Base-by-base conservation (phyloP, 352 stramenopile species). In the Elongisporangium anandrum region DNA sequence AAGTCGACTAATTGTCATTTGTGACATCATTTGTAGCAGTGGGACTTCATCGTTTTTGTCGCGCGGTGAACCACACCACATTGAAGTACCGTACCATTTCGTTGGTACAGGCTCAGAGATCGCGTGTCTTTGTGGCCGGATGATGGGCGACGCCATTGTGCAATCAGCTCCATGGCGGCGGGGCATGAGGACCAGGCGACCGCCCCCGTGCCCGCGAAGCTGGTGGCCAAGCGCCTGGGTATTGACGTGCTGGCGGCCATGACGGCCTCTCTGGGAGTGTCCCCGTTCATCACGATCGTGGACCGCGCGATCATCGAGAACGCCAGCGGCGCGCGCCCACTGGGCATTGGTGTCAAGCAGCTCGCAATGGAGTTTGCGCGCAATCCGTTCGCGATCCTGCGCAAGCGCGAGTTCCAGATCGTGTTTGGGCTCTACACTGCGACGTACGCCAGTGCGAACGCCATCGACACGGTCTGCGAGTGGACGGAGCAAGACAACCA, bases 251-350 rank as follows among this genome's bases (percentile, higher is more conserved):
- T 64, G 15, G 74, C 86, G 17, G 86, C 86, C 22, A 73, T 74
- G 39, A 60, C 65, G 10, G 84, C 86, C 23, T 95, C 86, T 21
- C 69, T 94, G 50, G 81, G 72, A 7, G 84, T 95, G 3, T 86
- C 86, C 39, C 86, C 86, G 56, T 94, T 95, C 71, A 96, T 95
- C 73, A 92, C 87, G 21, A 88, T 94, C 57, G 81, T 96, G 38
- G 88, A 96, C 58, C 87, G 88, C 48, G 82, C 87, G 47, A 96
- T 96, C 70, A 94, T 96, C 53, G 86, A 95, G 68, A 96, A 96
- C 65, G 87, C 87, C 17, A 92, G 77, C 50, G 88, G 88, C 24
- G 73, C 80, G 26, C 78, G 85, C 0, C 70, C 78, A 17, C 73
- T 96, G 22, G 73, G 69, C 20, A 61, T 63, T n/a, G 78, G 78